phyloP scores from a whole-genome alignment of 1,139 yeast genomes.

The Candida smagusa region DNA sequence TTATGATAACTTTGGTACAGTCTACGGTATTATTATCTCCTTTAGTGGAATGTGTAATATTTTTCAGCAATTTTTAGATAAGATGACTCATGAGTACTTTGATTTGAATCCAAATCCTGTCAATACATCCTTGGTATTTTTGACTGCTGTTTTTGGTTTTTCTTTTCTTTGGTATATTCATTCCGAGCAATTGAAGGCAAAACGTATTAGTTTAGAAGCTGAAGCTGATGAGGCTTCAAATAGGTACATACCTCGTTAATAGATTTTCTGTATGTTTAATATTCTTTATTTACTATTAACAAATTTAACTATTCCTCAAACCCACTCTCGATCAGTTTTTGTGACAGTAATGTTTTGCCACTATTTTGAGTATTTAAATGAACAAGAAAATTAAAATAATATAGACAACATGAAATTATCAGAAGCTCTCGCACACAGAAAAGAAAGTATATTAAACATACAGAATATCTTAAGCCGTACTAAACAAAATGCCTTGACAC shows the following conservation, averaged over 20 bases:
- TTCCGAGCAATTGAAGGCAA: conserved; percentile 38
- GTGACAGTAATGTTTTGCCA: too few relatives aligned
- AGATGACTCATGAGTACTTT: conserved; percentile 62
- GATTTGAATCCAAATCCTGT: conserved; percentile 77
- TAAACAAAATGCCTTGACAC: too few relatives aligned
- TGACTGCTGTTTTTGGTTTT: conserved; percentile 55
- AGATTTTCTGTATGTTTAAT: conserved; percentile 1
- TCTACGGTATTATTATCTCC: conserved; percentile 85
- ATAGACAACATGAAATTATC: too few relatives aligned
- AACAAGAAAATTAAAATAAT: too few relatives aligned
- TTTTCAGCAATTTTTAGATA: conserved; percentile 67
- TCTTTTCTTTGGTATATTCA: conserved; percentile 52
- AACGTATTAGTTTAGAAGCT: conserved; percentile 43
- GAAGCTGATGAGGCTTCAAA: conserved; percentile 62
- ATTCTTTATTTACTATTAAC: too few relatives aligned
- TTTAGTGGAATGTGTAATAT: conserved; percentile 77
- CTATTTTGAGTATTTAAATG: too few relatives aligned
- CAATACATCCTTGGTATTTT: conserved; percentile 50
- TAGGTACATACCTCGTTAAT: conserved; percentile 44
- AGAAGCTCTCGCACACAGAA: too few relatives aligned
- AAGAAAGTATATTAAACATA: too few relatives aligned
- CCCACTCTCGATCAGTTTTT: too few relatives aligned
- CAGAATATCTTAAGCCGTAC: too few relatives aligned
- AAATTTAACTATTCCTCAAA: too few relatives aligned
- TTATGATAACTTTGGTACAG: conserved; percentile 83